Evolutionary conservation across 2,329 filamentous ascomycete species (phyloP).

Genomic region (Fusarium temperatum): DNA sequence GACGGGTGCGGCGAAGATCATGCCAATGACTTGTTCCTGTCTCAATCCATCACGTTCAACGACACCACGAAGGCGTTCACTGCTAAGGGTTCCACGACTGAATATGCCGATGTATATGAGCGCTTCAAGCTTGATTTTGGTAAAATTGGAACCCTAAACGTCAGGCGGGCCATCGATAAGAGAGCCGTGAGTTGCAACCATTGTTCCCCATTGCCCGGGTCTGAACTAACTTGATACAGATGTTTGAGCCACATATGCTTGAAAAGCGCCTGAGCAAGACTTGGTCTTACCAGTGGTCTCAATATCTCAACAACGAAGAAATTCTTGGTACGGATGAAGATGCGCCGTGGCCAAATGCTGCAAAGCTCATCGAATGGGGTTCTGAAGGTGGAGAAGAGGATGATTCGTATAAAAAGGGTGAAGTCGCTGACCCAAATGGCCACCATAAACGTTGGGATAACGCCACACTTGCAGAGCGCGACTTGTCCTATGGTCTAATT

Average conservation of each 20-base stretch:
- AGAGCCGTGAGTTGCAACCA: conserved; percentile 10
- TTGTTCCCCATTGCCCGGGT: rapidly evolving
- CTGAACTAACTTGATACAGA: not conserved
- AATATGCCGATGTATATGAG: not conserved
- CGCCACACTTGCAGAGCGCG: not conserved
- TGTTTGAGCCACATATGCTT: conserved; percentile 3
- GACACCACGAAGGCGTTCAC: conserved; percentile 5
- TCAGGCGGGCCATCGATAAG: conserved; percentile 2
- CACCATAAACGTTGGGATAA: not conserved
- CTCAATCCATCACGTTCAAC: not conserved
- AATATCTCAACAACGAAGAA: not conserved
- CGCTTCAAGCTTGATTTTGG: conserved; percentile 4
- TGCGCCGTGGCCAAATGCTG: conserved; percentile 6
- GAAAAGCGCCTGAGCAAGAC: not conserved
- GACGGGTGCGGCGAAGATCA: conserved; percentile 16
- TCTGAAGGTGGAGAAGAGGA: not conserved
- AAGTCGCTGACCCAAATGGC: not conserved
- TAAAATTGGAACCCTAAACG: not conserved
- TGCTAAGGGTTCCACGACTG: not conserved
- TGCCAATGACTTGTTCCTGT: conserved; percentile 10
- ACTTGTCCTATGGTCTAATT: not conserved
- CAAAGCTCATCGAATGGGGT: not conserved
- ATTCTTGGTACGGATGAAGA: not conserved
- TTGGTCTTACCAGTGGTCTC: not conserved
- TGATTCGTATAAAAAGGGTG: conserved; percentile 1